Conservation (phyloP, 2,329 filamentous ascomycete species). For the Pseudogymnoascus sp. region DNA sequence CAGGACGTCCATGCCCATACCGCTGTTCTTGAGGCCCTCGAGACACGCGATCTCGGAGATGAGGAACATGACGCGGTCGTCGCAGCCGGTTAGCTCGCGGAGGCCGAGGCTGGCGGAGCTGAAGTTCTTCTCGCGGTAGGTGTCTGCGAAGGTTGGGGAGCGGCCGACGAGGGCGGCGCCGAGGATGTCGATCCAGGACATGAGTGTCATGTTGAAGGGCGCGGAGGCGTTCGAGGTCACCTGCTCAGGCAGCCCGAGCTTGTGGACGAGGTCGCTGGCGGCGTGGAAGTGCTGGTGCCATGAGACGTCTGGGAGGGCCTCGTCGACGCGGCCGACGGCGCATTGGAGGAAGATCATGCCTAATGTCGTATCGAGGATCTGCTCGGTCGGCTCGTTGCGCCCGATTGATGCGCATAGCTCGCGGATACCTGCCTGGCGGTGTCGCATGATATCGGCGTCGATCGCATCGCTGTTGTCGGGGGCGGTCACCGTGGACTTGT, state of each 20-base stretch:
- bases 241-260: slow-evolving; percentile 64
- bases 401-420: slow-evolving; percentile 76
- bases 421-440: slow-evolving; percentile 80
- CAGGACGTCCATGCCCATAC: slow-evolving; percentile 76
- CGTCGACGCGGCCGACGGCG: slow-evolving; percentile 77
- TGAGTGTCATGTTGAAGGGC: slow-evolving; percentile 91
- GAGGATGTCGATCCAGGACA: slow-evolving; percentile 94
- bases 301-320: slow-evolving; percentile 79
- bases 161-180: slow-evolving; percentile 85
- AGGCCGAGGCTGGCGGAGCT: slow-evolving; percentile 61
- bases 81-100: slow-evolving; percentile 91
- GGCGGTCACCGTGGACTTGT: slow-evolving; percentile 59
- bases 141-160: slow-evolving; percentile 81
- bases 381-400: slow-evolving; percentile 70
- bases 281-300: slow-evolving; percentile 98
- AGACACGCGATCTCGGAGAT: slow-evolving; percentile 97
- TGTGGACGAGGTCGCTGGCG: slow-evolving; percentile 73
- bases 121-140: slow-evolving; percentile 91
- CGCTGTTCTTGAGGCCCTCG: slow-evolving; percentile 74
- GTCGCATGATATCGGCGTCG: slow-evolving; percentile 84
- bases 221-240: slow-evolving; percentile 33
- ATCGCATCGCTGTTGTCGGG: slow-evolving; percentile 61
- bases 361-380: slow-evolving; percentile 85
- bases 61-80: slow-evolving; percentile 94
- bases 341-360: slow-evolving; percentile 96